Percentiles rank a stretch among this genome's conserved stretches.
Conservation (phyloP, 176 grass and related monocot species). For the Thalia dealbata region DNA sequence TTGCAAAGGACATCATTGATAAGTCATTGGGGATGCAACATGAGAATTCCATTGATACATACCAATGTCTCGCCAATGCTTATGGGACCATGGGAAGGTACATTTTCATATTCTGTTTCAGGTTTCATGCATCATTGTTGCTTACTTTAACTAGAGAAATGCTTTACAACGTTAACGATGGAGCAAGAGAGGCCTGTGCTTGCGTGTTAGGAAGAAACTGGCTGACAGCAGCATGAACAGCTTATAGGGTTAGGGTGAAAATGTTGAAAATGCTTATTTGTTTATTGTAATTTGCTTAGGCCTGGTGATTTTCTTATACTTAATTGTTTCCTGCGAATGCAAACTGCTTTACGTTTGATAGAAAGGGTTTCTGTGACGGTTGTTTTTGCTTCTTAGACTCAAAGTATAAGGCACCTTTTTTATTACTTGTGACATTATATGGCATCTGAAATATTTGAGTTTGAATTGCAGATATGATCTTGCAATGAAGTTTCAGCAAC, state of each 20-base stretch:
- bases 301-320: too few relatives aligned
- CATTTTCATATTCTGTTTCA: too few relatives aligned
- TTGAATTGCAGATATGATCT: conserved; percentile 31
- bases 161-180: background rate
- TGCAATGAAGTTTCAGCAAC: conserved; percentile 44
- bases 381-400: background rate
- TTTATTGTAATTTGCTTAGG: too few relatives aligned
- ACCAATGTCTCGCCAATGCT: conserved; percentile 59
- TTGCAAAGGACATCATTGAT: conserved; percentile 49
- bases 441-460: background rate
- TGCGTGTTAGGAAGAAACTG: too few relatives aligned
- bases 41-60: conserved; percentile 50
- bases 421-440: background rate
- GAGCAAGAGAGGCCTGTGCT: too few relatives aligned
- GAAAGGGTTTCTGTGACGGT: background rate
- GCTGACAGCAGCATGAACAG: too few relatives aligned
- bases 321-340: too few relatives aligned
- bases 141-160: background rate
- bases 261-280: too few relatives aligned
- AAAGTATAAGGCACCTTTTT: background rate
- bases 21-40: conserved; percentile 42
- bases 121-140: background rate
- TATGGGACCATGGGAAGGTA: conserved; percentile 64
- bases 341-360: too few relatives aligned
- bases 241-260: too few relatives aligned